phyloP scores from a whole-genome alignment of 1,284 basidiomycete species.

The Puccinia sorghi region DNA sequence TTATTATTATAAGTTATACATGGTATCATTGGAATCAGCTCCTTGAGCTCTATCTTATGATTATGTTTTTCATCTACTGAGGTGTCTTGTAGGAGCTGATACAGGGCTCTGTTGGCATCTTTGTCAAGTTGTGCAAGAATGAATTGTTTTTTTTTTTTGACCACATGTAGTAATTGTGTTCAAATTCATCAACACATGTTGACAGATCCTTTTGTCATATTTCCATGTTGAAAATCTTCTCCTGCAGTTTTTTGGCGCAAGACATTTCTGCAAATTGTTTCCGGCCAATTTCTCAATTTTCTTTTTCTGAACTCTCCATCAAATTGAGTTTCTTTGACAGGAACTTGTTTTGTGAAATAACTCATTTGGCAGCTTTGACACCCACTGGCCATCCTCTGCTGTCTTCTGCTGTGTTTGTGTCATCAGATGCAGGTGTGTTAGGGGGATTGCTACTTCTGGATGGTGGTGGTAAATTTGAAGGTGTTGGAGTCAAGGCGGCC shows the following conservation, averaged over 20 bases:
- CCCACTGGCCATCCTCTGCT: background rate
- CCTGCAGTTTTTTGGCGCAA: background rate
- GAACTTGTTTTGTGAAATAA: background rate
- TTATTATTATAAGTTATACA: no score
- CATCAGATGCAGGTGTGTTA: background rate
- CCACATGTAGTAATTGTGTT: background rate
- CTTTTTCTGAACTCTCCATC: background rate
- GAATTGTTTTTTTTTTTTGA: background rate
- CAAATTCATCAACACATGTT: constrained; percentile 1
- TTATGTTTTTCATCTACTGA: no score
- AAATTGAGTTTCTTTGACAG: background rate
- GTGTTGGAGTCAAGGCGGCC: background rate
- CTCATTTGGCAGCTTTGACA: background rate
- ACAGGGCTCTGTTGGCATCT: no score
- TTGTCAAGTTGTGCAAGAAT: no score
- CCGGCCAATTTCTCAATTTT: background rate
- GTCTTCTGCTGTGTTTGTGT: background rate
- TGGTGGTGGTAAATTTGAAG: background rate
- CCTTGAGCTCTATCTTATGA: no score
- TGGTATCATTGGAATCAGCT: no score
- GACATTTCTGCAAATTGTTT: background rate
- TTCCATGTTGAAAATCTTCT: background rate
- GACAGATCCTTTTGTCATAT: background rate
- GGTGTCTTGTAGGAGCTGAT: no score
- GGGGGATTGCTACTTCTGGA: background rate